Base-by-base conservation (phyloP, 768 basidiomycete genomes). In the Tulasnella sp. region DNA sequence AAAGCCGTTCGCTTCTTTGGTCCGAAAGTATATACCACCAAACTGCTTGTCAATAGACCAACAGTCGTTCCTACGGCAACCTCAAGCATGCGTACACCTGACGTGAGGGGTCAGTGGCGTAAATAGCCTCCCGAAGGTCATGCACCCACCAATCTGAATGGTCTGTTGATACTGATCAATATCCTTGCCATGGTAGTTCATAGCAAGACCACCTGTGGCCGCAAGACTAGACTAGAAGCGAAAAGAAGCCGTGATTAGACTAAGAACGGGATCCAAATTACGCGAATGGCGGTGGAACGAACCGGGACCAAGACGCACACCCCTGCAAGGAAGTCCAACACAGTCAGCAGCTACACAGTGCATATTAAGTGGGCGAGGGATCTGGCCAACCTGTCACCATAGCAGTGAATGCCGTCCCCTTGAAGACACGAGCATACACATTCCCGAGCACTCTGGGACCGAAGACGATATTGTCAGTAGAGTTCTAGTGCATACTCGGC, bases 1-100 rank as follows among this genome's bases (percentile, higher is more conserved):
- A 59, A 23, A 29, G 47, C 58, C 23, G 58, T 50, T 34, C 43
- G 29, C 50, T 59, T 59, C 48, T 50, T 23, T n/a, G 58, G 50
- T 8, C 58, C 58, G 15, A 59, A 59, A 21, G 58, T 42, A 30
- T 59, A 59, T 13, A 59, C 58, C 29, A 59, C 58, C 21, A 59
- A 47, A 26, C 58, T 59, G 32, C 58, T 59, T 24, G 47, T 32
- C 5, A 92, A 91, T 44, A 92, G 70, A n/a, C 90, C 88, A 51
- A 91, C 88, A 0, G 88, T 92, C 65, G 92, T 90, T 27, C 90
- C 90, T 58, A 92, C 88, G 0, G 87, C 86, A 45, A 91, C 88
- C 54, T 30, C 34, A 5, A 59, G 29, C 58, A 59, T 59, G n/a
- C 58, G 45, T 32, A 59, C 50, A 19, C 58, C 58, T 59, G 34